These are phyloP conservation scores for Apiospora malaysiana DNA, from an alignment of 2,329 filamentous ascomycete genomes.

Conservation along the genomic window DNA sequence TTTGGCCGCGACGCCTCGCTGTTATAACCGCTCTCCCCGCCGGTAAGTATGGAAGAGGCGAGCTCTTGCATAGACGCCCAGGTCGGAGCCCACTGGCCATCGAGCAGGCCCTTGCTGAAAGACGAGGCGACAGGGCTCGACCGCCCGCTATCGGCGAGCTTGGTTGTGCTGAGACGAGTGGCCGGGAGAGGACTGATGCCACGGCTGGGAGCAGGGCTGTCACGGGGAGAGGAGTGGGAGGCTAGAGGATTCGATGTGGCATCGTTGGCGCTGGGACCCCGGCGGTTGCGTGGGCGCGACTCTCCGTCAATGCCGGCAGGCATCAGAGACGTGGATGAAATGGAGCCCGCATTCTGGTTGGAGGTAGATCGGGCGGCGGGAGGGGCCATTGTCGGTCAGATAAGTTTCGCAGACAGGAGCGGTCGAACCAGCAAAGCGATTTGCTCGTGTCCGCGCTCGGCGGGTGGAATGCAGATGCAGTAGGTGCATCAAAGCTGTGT, in stretches of 20 bases:
- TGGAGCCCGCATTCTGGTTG: conserved; percentile 36
- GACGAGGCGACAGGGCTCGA: conserved; percentile 40
- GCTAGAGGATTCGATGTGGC: conserved; percentile 34
- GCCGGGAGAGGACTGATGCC: conserved; percentile 56
- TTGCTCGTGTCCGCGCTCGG: conserved; percentile 34
- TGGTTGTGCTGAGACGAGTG: conserved; percentile 43
- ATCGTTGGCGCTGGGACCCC: conserved; percentile 43
- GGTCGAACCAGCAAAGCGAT: conserved; percentile 19
- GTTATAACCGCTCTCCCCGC: conserved; percentile 39
- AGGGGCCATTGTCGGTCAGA: conserved; percentile 26
- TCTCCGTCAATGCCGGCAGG: conserved; percentile 49
- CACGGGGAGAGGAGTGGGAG: conserved; percentile 44
- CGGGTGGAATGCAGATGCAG: conserved; percentile 32
- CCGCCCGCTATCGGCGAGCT: conserved; percentile 33
- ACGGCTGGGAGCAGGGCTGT: conserved; percentile 48
- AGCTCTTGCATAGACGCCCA: conserved; percentile 63
- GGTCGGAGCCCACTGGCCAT: conserved; percentile 57
- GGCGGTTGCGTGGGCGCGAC: conserved; percentile 58
- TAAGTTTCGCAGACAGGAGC: background rate
- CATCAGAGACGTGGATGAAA: conserved; percentile 53
- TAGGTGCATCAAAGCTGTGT: conserved; percentile 22
- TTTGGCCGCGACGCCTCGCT: conserved; percentile 41
- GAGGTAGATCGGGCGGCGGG: conserved; percentile 34
- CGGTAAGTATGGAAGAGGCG: conserved; percentile 51
- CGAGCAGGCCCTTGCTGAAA: conserved; percentile 50